Percentiles rank a stretch among this genome's conserved stretches.
Conservation (phyloP, 805 yeast species). For the Jamesozyma spencerorum region DNA sequence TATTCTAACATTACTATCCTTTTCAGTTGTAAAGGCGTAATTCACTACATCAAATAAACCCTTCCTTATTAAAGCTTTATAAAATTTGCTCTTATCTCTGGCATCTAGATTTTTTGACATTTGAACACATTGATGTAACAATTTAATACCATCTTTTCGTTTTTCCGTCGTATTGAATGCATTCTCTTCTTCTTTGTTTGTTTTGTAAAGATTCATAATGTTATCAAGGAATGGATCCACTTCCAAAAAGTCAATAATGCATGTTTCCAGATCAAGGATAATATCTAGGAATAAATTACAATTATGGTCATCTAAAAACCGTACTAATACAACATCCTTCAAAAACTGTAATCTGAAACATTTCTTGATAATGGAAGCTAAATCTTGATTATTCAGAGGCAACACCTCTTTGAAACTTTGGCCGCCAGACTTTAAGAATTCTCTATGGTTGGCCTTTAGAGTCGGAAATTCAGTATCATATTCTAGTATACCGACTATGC, state of each 20-base stretch:
- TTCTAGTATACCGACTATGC: constrained; percentile 73
- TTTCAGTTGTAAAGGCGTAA: constrained; percentile 55
- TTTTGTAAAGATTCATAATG: constrained; percentile 49
- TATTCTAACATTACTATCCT: constrained; percentile 38
- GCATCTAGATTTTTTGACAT: constrained; percentile 62
- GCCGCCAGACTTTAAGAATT: constrained; percentile 45
- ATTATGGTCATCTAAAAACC: constrained; percentile 74
- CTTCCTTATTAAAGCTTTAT: constrained; percentile 47
- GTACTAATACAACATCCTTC: constrained; percentile 77
- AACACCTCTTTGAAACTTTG: constrained; percentile 57
- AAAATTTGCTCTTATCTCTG: constrained; percentile 58
- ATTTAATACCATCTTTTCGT: constrained; percentile 61
- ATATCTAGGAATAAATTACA: constrained; percentile 49
- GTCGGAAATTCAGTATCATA: constrained; percentile 83
- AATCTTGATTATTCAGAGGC: constrained; percentile 44
- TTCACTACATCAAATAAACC: constrained; percentile 65
- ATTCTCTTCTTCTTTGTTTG: constrained; percentile 5
- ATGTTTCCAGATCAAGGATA: constrained; percentile 25
- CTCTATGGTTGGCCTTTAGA: constrained; percentile 71
- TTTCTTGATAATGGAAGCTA: constrained; percentile 51
- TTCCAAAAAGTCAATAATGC: constrained; percentile 28
- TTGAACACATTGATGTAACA: constrained; percentile 70
- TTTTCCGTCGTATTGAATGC: constrained; percentile 21
- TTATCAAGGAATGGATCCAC: constrained; percentile 40
- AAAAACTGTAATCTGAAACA: constrained; percentile 74